These are phyloP conservation scores for Lindgomyces ingoldianus DNA, from an alignment of 495 filamentous ascomycete genomes.

Conservation along the genomic window DNA sequence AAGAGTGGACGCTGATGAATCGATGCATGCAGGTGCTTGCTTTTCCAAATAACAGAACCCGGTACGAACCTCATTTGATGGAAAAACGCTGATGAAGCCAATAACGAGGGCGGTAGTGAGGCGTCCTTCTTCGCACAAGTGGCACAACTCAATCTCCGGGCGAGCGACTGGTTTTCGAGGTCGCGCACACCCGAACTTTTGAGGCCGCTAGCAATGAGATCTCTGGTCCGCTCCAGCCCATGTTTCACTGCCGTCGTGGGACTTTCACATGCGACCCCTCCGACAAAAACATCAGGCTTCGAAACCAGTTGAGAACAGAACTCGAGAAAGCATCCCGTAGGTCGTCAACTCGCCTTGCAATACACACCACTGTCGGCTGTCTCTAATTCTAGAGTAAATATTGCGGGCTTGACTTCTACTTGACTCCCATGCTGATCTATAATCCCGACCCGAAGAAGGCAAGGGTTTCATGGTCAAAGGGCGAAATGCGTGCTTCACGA, in stretches of 20 bases:
- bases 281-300: background rate
- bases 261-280: constrained; percentile 1
- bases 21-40: constrained; percentile 17
- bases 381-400: too few relatives aligned
- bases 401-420: too few relatives aligned
- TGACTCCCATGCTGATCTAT: background rate
- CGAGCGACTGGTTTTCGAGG: constrained; percentile 1
- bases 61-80: background rate
- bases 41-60: background rate
- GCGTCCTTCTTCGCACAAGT: background rate
- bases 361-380: too few relatives aligned
- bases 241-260: too few relatives aligned
- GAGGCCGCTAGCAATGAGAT: too few relatives aligned
- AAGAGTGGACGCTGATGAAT: background rate
- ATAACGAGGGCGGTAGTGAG: background rate
- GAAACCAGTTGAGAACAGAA: background rate
- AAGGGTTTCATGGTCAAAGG: background rate
- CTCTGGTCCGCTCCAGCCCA: background rate
- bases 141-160: too few relatives aligned
- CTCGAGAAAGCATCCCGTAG: background rate
- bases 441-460: background rate
- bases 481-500: background rate
- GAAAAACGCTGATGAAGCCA: background rate
- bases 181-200: background rate
- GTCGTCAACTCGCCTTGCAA: background rate